Evolutionary conservation across 768 basidiomycete species (phyloP), one percentile per base, ranked within the genome.

Genomic region (Naganishia antarctica): DNA sequence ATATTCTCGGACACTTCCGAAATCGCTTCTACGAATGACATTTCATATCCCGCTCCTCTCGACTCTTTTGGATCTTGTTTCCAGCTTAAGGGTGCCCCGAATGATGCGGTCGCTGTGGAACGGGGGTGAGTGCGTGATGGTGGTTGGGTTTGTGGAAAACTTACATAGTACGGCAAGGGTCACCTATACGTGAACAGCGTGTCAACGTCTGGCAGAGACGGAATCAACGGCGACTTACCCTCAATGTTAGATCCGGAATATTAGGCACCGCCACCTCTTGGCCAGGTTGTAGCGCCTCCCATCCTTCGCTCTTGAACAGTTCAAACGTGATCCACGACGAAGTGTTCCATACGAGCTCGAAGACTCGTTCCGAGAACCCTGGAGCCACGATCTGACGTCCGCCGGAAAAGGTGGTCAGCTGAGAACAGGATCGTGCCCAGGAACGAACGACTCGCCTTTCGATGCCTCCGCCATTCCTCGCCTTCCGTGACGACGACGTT

Each of bases 1-100:
- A 67, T 67, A 28, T 67, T 67, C 37, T 63, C 66, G 29, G 61
- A 63, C 13, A 67, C 66, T 4, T 41, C 53, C 15, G 66, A 58
- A 51, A 67, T 67, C 1, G 66, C 66, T 29, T 67, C 61, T 9
- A 59, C 66, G 37, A 67, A 62, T 8, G 66, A 51, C 66, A 67
- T 63, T 0, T 40, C 51, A 46, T 67, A 61, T 1, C 61, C 66
- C 1, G 26, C 6, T 6, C 49, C 49, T 32, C 26, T 44, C 1
- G 44, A 7, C 7, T 43, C 26, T 25, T 47, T 44, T 13, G 32
- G 32, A 4, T 60, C 44, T 31, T 60, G 26, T 18, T 47, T 43
- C 61, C 51, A 63, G 16, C 41, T 46, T 3, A 67, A 26, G 5
- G 60, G 61, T 4, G 66, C 60, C 18, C 66, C 66, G 37, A 67